Evolutionary conservation across 176 grass and related monocot species (phyloP).

Genomic region (Oropetium thomaeum): DNA sequence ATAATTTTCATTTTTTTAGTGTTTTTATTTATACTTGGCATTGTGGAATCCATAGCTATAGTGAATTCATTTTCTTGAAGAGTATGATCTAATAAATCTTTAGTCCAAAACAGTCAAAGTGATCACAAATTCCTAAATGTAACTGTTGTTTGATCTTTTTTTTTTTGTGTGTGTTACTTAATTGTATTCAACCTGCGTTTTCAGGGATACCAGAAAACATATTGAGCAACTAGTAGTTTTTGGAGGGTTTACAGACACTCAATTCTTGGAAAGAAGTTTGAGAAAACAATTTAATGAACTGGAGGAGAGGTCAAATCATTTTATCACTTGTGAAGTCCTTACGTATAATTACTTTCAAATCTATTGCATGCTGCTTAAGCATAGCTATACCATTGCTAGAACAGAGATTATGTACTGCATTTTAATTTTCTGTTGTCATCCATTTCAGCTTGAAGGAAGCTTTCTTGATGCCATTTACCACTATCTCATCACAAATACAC

Average conservation of each 20-base stretch:
- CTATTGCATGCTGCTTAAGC: constrained; percentile 17
- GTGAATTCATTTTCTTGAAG: not conserved
- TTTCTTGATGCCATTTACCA: constrained; percentile 81
- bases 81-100: not conserved
- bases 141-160: not conserved
- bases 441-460: constrained; percentile 84
- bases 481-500: constrained; percentile 75
- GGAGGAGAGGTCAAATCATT: constrained; percentile 63
- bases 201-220: constrained; percentile 64
- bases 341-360: constrained; percentile 18
- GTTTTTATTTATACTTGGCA: constrained; percentile 19
- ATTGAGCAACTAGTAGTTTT: constrained; percentile 74
- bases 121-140: not conserved
- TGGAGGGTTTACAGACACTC: constrained; percentile 77
- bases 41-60: not conserved
- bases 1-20: not conserved
- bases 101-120: not conserved
- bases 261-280: constrained; percentile 78
- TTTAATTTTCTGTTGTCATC: constrained; percentile 22
- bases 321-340: constrained; percentile 17
- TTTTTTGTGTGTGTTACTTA: not conserved
- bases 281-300: constrained; percentile 72
- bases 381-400: not conserved
- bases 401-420: not conserved
- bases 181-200: constrained; percentile 18